These are phyloP conservation scores for Penicillium fuscoglaucum DNA, from an alignment of 2,329 filamentous ascomycete species.

Conservation along the genomic window DNA sequence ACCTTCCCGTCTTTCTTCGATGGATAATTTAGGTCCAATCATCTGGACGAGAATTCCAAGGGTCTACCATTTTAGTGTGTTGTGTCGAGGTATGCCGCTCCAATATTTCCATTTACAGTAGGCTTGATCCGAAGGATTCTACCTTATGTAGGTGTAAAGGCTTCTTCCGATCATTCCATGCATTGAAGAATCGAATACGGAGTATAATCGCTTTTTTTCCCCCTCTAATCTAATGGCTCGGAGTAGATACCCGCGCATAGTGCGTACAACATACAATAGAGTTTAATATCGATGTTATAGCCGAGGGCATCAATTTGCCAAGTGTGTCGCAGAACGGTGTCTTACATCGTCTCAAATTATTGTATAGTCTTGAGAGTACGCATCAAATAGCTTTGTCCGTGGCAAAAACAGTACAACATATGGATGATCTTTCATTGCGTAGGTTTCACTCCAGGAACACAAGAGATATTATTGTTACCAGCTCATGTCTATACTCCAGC, in stretches of 20 bases:
- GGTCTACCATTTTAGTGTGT: background rate
- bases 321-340: background rate
- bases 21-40: conserved; percentile 2
- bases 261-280: background rate
- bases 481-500: background rate
- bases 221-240: background rate
- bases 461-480: background rate
- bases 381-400: background rate
- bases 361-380: background rate
- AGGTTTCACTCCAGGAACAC: background rate
- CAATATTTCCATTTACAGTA: background rate
- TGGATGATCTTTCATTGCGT: background rate
- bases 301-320: background rate
- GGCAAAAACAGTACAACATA: background rate
- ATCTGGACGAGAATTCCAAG: background rate
- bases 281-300: background rate
- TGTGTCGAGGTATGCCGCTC: background rate
- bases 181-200: background rate
- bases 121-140: background rate
- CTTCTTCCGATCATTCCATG: conserved; percentile 1
- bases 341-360: background rate
- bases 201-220: background rate
- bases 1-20: conserved; percentile 3
- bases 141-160: background rate
- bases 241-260: background rate